These are phyloP conservation scores for Euphorbia peplus DNA, from an alignment of 345 rosid genomes.

Conservation along the genomic window DNA sequence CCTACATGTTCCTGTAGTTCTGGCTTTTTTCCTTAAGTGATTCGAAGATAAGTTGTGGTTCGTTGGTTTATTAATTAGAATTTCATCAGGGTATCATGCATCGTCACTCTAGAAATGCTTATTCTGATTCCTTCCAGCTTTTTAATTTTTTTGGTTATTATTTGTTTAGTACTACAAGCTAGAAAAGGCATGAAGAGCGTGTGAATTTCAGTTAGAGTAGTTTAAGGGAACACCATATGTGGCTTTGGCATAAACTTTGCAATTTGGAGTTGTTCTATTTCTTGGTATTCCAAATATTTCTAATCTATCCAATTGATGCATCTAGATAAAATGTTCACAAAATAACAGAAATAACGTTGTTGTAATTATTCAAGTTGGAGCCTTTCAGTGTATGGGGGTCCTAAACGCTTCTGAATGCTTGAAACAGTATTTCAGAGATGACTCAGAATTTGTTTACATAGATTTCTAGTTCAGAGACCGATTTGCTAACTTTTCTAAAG, in stretches of 20 bases:
- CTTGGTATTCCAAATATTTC: not conserved
- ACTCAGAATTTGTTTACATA: not conserved
- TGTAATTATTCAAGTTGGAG: not conserved
- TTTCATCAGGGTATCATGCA: not conserved
- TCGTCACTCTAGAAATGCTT: not conserved
- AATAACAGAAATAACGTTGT: too few relatives aligned
- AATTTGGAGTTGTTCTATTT: not conserved
- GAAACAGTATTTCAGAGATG: conserved; percentile 2
- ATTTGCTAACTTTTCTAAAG: not conserved
- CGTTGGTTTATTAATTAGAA: not conserved
- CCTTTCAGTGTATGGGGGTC: not conserved
- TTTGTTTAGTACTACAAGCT: not conserved
- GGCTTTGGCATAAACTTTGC: not conserved
- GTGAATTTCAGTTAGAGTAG: conserved; percentile 10
- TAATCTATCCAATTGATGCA: not conserved
- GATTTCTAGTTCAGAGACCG: not conserved
- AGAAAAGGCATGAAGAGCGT: conserved; percentile 3
- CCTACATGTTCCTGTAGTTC: too few relatives aligned
- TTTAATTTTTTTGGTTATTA: not conserved
- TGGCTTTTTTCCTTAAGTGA: too few relatives aligned
- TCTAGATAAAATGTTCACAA: not conserved
- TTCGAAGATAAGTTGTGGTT: not conserved
- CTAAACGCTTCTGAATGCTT: not conserved
- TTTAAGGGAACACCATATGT: not conserved
- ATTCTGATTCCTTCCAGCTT: not conserved